Evolutionary conservation across 2,329 filamentous ascomycete genomes (phyloP), one percentile per base, ranked within the genome.

Genomic region (Ophiostoma ulmi): DNA sequence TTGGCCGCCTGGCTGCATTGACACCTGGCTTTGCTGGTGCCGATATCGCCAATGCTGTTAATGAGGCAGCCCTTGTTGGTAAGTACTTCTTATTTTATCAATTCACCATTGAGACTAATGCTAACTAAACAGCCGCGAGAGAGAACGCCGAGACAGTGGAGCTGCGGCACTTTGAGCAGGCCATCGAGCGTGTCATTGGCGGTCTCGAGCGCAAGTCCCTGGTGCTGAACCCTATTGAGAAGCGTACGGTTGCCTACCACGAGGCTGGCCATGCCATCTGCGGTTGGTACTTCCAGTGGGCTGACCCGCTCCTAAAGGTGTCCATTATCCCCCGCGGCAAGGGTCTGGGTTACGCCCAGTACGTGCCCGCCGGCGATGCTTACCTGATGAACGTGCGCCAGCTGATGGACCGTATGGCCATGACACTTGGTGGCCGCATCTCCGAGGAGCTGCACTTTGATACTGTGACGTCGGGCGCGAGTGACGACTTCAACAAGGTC

Each of bases 371-470:
- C 31, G 89, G 90, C 71, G 95, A 99, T 78, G 93, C 92, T 10
- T 98, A 98, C 80, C 87, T 99, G 74, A 95, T 99, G 94, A 97
- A 91, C 77, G 90, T 92, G 74, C 90, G 94, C 78, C 95, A 99
- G 81, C 85, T 99, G 61, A 97, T 98, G 92, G 95, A 99, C 80
- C 93, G 95, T 75, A 99, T 99, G 95, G 95, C 95, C 74, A 99
- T 99, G 95, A 97, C 94, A 2, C 89, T 99, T 70, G 95, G 94
- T 75, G 95, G 95, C 1, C 93, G 95, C 74, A 91, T 99, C 35
- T 95, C 91, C 26, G 95, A 99, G 81, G 95, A 99, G 80, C 83
- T 99, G 8, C 94, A 99, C 82, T 99, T 99, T 81, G 90, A 95
- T 44, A 97, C 93, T 0, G 95, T 99, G 26, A 99, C 95, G 1